A percentile compares a stretch with the other conserved stretches of the same genome.
These are phyloP conservation scores for Ambrosia trifida DNA, from an alignment of 129 eudicot genomes.

Conservation along the genomic window DNA sequence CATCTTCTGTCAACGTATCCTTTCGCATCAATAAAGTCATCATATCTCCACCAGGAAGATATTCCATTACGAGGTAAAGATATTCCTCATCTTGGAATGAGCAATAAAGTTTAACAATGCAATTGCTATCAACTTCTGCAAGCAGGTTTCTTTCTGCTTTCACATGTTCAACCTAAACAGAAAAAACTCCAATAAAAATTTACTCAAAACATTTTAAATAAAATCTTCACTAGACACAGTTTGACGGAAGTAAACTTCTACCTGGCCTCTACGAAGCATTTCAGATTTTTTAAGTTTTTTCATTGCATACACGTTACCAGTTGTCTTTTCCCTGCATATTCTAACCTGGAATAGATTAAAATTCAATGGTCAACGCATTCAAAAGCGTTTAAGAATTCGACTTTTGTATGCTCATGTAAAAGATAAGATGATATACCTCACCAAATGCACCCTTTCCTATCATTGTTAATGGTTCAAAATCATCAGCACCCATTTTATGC, in stretches of 20 bases:
- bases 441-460: constrained; percentile 99
- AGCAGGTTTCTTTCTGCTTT: constrained; percentile 95
- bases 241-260: constrained; percentile 23
- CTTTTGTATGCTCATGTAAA: constrained; percentile 1
- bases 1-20: constrained; percentile 89
- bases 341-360: constrained; percentile 56
- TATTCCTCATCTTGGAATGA: constrained; percentile 96
- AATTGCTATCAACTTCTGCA: constrained; percentile 96
- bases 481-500: constrained; percentile 98
- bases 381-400: constrained; percentile 14
- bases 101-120: constrained; percentile 94
- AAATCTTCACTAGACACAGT: background rate
- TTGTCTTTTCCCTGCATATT: constrained; percentile 85
- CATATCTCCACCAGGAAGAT: constrained; percentile 98
- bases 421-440: constrained; percentile 51
- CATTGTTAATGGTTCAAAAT: constrained; percentile 92
- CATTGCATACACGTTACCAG: constrained; percentile 95
- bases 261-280: constrained; percentile 99
- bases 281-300: constrained; percentile 95
- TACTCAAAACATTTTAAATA: constrained; percentile 16
- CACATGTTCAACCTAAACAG: constrained; percentile 86
- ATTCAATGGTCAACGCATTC: constrained; percentile 10
- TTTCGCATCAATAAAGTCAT: constrained; percentile 94
- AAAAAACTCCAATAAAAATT: background rate
- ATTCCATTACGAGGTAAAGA: constrained; percentile 92